Evolutionary conservation across 2,329 filamentous ascomycete genomes (phyloP).

Genomic region (Aaosphaeria pasadenensis): DNA sequence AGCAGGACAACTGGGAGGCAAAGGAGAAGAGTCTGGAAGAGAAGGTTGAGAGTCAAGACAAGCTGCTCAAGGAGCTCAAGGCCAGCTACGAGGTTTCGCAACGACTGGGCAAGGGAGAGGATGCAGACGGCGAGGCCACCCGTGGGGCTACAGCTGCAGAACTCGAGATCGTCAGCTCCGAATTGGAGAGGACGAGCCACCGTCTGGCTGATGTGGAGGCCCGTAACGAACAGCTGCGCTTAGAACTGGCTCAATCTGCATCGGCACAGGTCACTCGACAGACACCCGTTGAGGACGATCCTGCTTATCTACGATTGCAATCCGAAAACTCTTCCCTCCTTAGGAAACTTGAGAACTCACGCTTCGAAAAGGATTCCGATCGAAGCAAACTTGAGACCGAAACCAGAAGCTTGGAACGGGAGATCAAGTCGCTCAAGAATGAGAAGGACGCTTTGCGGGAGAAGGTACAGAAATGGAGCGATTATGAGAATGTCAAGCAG

Average conservation of each 20-base stretch:
- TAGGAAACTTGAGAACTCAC: constrained; percentile 78
- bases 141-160: constrained; percentile 79
- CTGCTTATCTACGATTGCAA: constrained; percentile 79
- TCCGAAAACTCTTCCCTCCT: constrained; percentile 92
- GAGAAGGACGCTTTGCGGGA: constrained; percentile 77
- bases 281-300: constrained; percentile 78
- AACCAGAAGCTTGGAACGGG: constrained; percentile 75
- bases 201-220: constrained; percentile 88
- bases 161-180: constrained; percentile 87
- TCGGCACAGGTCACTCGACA: constrained; percentile 63
- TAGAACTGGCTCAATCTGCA: constrained; percentile 87
- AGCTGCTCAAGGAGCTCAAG: constrained; percentile 89
- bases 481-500: constrained; percentile 95
- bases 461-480: constrained; percentile 84
- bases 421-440: constrained; percentile 68
- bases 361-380: constrained; percentile 79
- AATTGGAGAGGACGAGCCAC: constrained; percentile 84
- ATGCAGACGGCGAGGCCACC: constrained; percentile 54
- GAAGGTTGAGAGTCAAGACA: constrained; percentile 91
- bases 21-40: constrained; percentile 91
- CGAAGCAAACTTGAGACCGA: constrained; percentile 74
- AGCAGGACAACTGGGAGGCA: constrained; percentile 92
- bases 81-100: constrained; percentile 97
- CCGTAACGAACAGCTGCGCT: constrained; percentile 85
- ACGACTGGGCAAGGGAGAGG: constrained; percentile 71